Base-by-base conservation (phyloP, 305 asterid species). In the Ajuga reptans region DNA sequence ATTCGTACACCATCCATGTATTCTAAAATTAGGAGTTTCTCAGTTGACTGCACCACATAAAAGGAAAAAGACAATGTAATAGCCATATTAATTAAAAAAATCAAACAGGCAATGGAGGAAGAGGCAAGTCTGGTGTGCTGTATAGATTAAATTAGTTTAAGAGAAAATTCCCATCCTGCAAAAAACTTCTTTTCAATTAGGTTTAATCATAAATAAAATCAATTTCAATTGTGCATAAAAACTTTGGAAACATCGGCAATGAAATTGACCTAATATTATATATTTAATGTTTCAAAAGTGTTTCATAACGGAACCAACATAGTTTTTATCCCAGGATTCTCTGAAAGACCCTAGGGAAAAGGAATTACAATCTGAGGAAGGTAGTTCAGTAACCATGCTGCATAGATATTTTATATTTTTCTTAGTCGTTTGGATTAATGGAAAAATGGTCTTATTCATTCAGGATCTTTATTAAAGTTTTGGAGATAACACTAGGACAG, bases 1-100 rank as follows among this genome's bases (percentile, higher is more conserved):
- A 93, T 54, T 60, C 97, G 95, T 55, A 93, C 86, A 58, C 99
- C 99, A 49, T 93, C 97, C 99, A 93, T 93, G 73, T 87, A 93
- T 80, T 93, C 97, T 64, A 90, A 76, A 76, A 93, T 53, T 77
- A 93, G 96, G 82, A 93, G 90, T 78, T 81, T 93, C 82, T 89
- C 96, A 5, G 96, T 84, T 75, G 99, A 93, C 99, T 93, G 89
- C 74, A 85, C 33, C 63, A 53, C 9, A 72, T 37, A 52, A 31
- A 46, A 68, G 59, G 14, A 54, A 56, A 36, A 80, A 66, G 71
- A 42, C 3, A 56, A 68, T 50, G 42, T 57, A 72, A 43, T 24
- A 34, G 47, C 56, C 46, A 39, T 21, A 45, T 42, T 21, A 63
- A 47, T 33, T 6, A 1, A 52, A 27, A 65, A 70, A 24, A 0